phyloP scores from a whole-genome alignment of 371 early-diverging fungal species.

The Dinochytrium kinnereticum region DNA sequence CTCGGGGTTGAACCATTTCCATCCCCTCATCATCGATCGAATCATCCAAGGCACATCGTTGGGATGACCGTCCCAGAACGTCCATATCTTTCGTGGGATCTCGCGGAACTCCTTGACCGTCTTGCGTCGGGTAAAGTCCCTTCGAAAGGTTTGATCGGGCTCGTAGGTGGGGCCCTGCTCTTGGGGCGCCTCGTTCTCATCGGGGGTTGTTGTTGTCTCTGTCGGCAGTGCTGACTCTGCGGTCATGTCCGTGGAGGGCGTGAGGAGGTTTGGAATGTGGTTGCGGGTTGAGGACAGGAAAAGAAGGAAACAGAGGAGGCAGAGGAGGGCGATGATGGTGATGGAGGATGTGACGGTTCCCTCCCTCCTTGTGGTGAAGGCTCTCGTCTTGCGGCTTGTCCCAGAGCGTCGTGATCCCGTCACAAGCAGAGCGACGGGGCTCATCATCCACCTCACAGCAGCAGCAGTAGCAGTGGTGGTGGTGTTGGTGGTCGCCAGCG shows the following conservation, averaged over 20 bases:
- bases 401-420: background rate
- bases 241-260: too few species aligned
- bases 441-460: too few species aligned
- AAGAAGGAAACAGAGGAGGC: background rate
- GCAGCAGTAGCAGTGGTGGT: too few species aligned
- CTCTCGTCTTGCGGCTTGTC: background rate
- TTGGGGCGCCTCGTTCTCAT: too few species aligned
- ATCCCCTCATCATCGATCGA: background rate
- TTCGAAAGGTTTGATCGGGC: background rate
- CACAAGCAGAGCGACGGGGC: background rate
- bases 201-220: too few species aligned
- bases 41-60: background rate
- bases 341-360: background rate
- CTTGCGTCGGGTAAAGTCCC: background rate
- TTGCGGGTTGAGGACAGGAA: too few species aligned
- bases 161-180: background rate
- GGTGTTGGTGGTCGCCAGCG: too few species aligned
- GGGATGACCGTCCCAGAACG: conserved; percentile 1
- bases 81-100: background rate
- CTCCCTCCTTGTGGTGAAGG: too few species aligned
- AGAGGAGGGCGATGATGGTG: background rate
- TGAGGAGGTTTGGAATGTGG: too few species aligned
- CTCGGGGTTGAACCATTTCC: conserved; percentile 1
- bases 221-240: too few species aligned
- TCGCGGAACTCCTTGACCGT: background rate